These are phyloP conservation scores for Naematelia aurantialba DNA, from an alignment of 768 basidiomycete species.

Conservation along the genomic window DNA sequence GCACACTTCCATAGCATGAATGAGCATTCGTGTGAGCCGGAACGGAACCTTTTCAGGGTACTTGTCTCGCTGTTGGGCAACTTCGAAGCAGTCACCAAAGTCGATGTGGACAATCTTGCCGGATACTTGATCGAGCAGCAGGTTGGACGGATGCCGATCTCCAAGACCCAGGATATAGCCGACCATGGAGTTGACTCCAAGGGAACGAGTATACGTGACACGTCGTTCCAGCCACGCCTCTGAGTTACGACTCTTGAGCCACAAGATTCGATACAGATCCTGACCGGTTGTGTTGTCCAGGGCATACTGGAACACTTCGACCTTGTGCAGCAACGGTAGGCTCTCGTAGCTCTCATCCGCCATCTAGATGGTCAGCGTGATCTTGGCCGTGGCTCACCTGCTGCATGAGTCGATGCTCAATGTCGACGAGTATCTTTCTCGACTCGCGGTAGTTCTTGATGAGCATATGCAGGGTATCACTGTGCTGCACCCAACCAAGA, in stretches of 20 bases:
- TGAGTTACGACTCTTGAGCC: constrained; percentile 91
- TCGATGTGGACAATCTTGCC: constrained; percentile 88
- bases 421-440: constrained; percentile 91
- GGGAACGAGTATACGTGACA: constrained; percentile 89
- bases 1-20: constrained; percentile 98
- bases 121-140: constrained; percentile 82
- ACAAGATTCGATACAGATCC: constrained; percentile 91
- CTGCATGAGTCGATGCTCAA: constrained; percentile 97
- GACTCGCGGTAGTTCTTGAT: constrained; percentile 95
- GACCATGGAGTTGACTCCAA: constrained; percentile 97
- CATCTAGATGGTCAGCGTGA: constrained; percentile 62
- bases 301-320: constrained; percentile 98
- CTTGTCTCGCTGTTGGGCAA: constrained; percentile 96
- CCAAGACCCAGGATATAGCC: constrained; percentile 95
- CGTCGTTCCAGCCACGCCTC: constrained; percentile 97
- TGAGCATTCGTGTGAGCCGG: constrained; percentile 95
- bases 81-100: constrained; percentile 88
- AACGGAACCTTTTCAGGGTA: constrained; percentile 99
- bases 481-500: constrained; percentile 91
- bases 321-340: constrained; percentile 88
- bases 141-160: constrained; percentile 95
- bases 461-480: constrained; percentile 90
- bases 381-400: constrained; percentile 59
- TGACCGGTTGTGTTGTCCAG: constrained; percentile 98
- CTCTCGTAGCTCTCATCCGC: constrained; percentile 92